Percentiles rank a stretch among this genome's conserved stretches.
These are phyloP conservation scores for Brasilioporus rufonigricans DNA, from an alignment of 768 basidiomycete species.

Conservation along the genomic window DNA sequence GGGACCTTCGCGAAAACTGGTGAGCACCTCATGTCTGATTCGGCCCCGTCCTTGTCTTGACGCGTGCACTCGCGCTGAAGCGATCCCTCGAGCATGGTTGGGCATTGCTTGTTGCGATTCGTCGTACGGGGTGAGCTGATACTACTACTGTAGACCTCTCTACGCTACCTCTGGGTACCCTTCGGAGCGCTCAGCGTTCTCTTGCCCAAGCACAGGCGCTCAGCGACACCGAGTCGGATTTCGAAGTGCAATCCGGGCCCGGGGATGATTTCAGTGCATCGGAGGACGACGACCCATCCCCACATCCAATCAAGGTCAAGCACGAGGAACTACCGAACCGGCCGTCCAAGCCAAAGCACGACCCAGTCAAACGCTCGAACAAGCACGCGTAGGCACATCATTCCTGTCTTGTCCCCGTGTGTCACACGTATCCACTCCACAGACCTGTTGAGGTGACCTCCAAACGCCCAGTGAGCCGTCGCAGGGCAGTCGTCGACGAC, in stretches of 20 bases:
- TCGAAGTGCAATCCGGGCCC: constrained; percentile 24
- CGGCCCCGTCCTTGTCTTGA: background rate
- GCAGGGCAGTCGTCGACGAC: constrained; percentile 65
- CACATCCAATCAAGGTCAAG: constrained; percentile 21
- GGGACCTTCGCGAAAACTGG: constrained; percentile 16
- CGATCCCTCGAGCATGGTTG: constrained; percentile 30
- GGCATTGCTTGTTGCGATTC: background rate
- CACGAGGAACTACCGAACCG: constrained; percentile 39
- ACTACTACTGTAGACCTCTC: constrained; percentile 46
- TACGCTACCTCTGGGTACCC: constrained; percentile 58
- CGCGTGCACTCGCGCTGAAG: constrained; percentile 7
- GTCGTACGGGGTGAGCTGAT: constrained; percentile 6
- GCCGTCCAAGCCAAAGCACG: constrained; percentile 42
- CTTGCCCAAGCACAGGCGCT: constrained; percentile 43
- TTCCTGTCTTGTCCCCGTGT: background rate
- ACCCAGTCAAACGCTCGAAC: constrained; percentile 58
- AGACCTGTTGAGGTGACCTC: constrained; percentile 84
- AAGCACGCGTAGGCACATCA: constrained; percentile 79
- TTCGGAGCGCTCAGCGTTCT: constrained; percentile 61
- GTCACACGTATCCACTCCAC: background rate
- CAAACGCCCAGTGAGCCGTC: constrained; percentile 78
- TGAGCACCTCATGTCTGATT: background rate
- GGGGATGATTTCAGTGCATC: constrained; percentile 9
- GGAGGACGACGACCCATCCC: constrained; percentile 12
- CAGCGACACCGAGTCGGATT: constrained; percentile 39